Conservation (phyloP, 1,139 yeast species). For the Blastobotrys raffinosifermentans region DNA sequence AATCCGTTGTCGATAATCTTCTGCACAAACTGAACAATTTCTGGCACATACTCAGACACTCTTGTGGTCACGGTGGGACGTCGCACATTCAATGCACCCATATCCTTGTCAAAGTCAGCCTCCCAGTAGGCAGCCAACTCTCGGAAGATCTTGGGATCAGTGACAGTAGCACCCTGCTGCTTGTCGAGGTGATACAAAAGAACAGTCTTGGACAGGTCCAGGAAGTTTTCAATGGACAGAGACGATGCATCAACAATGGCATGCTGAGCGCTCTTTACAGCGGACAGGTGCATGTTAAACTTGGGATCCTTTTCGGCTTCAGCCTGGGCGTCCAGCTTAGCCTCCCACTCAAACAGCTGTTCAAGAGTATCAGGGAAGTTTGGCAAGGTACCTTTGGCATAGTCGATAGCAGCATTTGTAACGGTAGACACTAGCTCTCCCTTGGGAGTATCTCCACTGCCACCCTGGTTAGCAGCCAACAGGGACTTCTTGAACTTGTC, state of each 20-base stretch:
- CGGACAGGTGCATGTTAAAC: conserved; percentile 74
- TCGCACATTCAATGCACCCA: conserved; percentile 76
- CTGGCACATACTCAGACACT: conserved; percentile 96
- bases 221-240: conserved; percentile 38
- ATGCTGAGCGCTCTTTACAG: conserved; percentile 50
- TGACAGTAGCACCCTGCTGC: conserved; percentile 66
- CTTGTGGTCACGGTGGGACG: conserved; percentile 85
- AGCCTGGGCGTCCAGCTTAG: conserved; percentile 43
- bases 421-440: conserved; percentile 39
- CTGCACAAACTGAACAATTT: conserved; percentile 73
- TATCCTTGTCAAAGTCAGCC: conserved; percentile 72
- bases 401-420: conserved; percentile 42
- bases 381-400: conserved; percentile 54
- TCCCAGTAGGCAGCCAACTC: conserved; percentile 90
- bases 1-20: conserved; percentile 70
- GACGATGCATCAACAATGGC: conserved; percentile 26
- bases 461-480: conserved; percentile 19
- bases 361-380: conserved; percentile 31
- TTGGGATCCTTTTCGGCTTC: conserved; percentile 62
- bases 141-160: conserved; percentile 78
- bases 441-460: conserved; percentile 26
- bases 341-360: conserved; percentile 50
- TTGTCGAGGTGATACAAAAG: conserved; percentile 68
- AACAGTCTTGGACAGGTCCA: conserved; percentile 57
- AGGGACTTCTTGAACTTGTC: conserved; percentile 44